phyloP scores from a whole-genome alignment of 805 yeast genomes.

The Lipomyces yamadae region DNA sequence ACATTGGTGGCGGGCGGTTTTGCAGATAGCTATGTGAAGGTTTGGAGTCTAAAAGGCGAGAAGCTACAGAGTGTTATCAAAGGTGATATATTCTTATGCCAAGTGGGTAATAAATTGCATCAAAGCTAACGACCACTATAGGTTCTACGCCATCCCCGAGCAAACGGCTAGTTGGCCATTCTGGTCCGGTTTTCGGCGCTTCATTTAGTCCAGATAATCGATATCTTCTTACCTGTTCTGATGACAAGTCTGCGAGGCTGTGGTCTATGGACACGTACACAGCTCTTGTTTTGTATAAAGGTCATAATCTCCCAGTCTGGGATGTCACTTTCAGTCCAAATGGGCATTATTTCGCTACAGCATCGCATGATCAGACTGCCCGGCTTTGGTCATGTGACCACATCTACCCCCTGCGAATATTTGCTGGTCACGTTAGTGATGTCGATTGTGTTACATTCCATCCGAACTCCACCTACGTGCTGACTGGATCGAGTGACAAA shows the following conservation, averaged over 20 bases:
- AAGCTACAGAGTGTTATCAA: constrained; percentile 52
- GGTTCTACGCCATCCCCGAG: constrained; percentile 36
- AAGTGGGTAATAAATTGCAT: not conserved
- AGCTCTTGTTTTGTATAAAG: constrained; percentile 89
- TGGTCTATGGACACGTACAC: constrained; percentile 95
- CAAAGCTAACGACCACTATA: constrained; percentile 17
- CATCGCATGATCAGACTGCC: constrained; percentile 97
- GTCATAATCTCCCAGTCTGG: constrained; percentile 97
- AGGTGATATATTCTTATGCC: constrained; percentile 38
- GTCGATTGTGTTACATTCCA: constrained; percentile 95
- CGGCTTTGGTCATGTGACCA: constrained; percentile 98
- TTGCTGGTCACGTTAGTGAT: constrained; percentile 97
- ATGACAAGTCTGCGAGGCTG: constrained; percentile 86
- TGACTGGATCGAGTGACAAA: constrained; percentile 95
- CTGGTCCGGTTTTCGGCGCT: constrained; percentile 90
- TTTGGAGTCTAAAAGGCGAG: constrained; percentile 93
- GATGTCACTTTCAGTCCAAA: constrained; percentile 92
- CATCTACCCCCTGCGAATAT: constrained; percentile 90
- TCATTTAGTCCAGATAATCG: constrained; percentile 90
- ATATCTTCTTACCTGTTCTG: constrained; percentile 80
- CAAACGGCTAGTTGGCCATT: constrained; percentile 79
- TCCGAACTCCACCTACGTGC: constrained; percentile 91
- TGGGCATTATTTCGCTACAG: constrained; percentile 98
- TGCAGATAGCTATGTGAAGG: constrained; percentile 84
- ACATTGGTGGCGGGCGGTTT: constrained; percentile 92